Evolutionary conservation across 805 yeast genomes (phyloP).

Genomic region (Sugiyamaella valdiviana): DNA sequence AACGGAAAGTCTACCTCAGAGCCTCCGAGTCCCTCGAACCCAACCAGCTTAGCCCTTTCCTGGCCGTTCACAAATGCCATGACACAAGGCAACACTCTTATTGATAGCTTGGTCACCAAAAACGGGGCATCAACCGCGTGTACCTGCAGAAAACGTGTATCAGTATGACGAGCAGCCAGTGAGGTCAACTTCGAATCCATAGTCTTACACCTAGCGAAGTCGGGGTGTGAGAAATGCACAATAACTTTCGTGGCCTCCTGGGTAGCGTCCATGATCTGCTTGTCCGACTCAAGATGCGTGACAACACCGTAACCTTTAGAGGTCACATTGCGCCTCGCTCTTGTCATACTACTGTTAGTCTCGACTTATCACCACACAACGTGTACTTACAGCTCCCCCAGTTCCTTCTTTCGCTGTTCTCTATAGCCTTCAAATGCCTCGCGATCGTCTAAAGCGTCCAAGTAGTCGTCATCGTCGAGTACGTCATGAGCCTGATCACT

Average conservation of each 20-base stretch:
- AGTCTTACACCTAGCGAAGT: slow-evolving; percentile 52
- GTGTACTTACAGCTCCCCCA: slow-evolving; percentile 36
- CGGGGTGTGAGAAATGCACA: slow-evolving; percentile 58
- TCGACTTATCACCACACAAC: neutral
- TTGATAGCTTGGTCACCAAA: slow-evolving; percentile 52
- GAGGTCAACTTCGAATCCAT: slow-evolving; percentile 45
- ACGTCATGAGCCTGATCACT: slow-evolving; percentile 4
- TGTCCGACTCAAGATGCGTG: slow-evolving; percentile 43
- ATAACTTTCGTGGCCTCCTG: slow-evolving; percentile 40
- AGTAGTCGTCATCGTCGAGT: slow-evolving; percentile 24
- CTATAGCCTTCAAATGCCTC: slow-evolving; percentile 47
- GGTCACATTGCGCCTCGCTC: slow-evolving; percentile 33
- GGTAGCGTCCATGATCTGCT: slow-evolving; percentile 48
- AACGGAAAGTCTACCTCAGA: neutral
- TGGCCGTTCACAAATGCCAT: slow-evolving; percentile 53
- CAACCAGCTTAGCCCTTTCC: slow-evolving; percentile 56
- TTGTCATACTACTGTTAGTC: slow-evolving; percentile 28
- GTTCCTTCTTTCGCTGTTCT: slow-evolving; percentile 56
- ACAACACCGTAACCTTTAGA: slow-evolving; percentile 41
- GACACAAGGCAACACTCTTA: slow-evolving; percentile 69
- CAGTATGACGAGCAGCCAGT: slow-evolving; percentile 54
- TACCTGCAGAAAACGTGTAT: slow-evolving; percentile 41
- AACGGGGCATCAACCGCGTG: slow-evolving; percentile 67
- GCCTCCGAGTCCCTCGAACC: slow-evolving; percentile 53
- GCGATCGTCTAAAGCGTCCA: slow-evolving; percentile 37